Evolutionary conservation across 2,329 filamentous ascomycete genomes (phyloP).

Genomic region (Calonectria montana): DNA sequence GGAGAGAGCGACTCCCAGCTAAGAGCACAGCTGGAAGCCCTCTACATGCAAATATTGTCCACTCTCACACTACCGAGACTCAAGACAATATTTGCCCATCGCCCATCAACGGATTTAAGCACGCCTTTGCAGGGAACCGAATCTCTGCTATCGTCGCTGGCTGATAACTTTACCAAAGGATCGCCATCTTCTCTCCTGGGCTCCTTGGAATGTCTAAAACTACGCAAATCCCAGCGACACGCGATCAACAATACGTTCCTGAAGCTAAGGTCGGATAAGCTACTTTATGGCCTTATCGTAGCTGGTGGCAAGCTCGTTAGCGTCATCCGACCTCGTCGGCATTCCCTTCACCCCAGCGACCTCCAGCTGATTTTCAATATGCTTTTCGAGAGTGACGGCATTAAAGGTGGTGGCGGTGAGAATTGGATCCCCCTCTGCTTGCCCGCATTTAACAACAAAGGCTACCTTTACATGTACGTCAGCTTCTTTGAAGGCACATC

Average conservation of each 20-base stretch:
- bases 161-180: slow-evolving; percentile 93
- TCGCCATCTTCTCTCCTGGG: slow-evolving; percentile 90
- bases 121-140: slow-evolving; percentile 93
- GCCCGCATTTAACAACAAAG: slow-evolving; percentile 95
- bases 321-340: slow-evolving; percentile 92
- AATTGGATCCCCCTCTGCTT: slow-evolving; percentile 98
- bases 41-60: slow-evolving; percentile 98
- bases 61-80: slow-evolving; percentile 91
- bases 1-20: slow-evolving; percentile 94
- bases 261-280: slow-evolving; percentile 78
- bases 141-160: slow-evolving; percentile 87
- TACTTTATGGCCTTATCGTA: slow-evolving; percentile 94
- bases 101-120: slow-evolving; percentile 93
- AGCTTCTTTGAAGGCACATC: slow-evolving; percentile 81
- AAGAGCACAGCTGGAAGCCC: slow-evolving; percentile 85
- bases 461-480: slow-evolving; percentile 99
- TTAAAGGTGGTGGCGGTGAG: slow-evolving; percentile 90
- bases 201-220: slow-evolving; percentile 90
- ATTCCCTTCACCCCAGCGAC: slow-evolving; percentile 95
- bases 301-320: slow-evolving; percentile 94
- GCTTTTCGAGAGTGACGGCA: slow-evolving; percentile 94
- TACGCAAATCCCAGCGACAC: slow-evolving; percentile 88
- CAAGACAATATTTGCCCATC: slow-evolving; percentile 86
- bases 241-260: slow-evolving; percentile 89
- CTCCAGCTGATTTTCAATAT: slow-evolving; percentile 98